Conservation (phyloP, 208 protist genomes). For the Borovskyia barvae region DNA sequence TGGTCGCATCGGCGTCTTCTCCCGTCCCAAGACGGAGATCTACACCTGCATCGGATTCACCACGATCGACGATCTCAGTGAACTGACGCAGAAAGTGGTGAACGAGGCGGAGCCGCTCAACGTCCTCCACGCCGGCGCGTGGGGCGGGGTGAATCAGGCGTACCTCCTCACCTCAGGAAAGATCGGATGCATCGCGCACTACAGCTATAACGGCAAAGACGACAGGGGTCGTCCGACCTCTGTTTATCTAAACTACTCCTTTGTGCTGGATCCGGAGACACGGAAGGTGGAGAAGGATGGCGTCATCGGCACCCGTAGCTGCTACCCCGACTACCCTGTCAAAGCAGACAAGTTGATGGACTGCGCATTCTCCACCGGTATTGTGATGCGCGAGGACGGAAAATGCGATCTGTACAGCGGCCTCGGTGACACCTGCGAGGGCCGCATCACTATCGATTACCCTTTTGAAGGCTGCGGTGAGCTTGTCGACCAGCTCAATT, state of each 20-base stretch:
- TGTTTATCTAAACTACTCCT: slow-evolving; percentile 65
- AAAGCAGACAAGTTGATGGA: slow-evolving; percentile 51
- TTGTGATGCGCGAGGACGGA: slow-evolving; percentile 59
- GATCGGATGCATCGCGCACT: slow-evolving; percentile 67
- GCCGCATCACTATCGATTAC: slow-evolving; percentile 74
- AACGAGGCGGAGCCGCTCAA: slow-evolving; percentile 50
- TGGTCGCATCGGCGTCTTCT: slow-evolving; percentile 60
- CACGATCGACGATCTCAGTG: slow-evolving; percentile 43
- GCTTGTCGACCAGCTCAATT: slow-evolving; percentile 38
- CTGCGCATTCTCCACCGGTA: slow-evolving; percentile 61
- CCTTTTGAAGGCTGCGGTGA: slow-evolving; percentile 59
- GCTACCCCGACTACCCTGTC: slow-evolving; percentile 49
- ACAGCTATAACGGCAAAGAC: slow-evolving; percentile 59
- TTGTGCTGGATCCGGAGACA: slow-evolving; percentile 59
- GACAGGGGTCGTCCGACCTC: slow-evolving; percentile 30
- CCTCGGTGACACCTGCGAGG: slow-evolving; percentile 54
- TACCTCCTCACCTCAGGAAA: slow-evolving; percentile 57
- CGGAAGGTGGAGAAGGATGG: slow-evolving; percentile 27
- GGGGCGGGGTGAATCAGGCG: slow-evolving; percentile 66
- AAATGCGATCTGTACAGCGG: slow-evolving; percentile 77
- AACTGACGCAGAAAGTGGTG: slow-evolving; percentile 43
- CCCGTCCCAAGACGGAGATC: slow-evolving; percentile 45
- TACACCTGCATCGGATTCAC: slow-evolving; percentile 62
- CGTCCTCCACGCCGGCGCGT: slow-evolving; percentile 52
- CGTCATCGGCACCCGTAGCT: slow-evolving; percentile 59